phyloP scores from a whole-genome alignment of 768 basidiomycete species.

The Thelephora ganbajun region DNA sequence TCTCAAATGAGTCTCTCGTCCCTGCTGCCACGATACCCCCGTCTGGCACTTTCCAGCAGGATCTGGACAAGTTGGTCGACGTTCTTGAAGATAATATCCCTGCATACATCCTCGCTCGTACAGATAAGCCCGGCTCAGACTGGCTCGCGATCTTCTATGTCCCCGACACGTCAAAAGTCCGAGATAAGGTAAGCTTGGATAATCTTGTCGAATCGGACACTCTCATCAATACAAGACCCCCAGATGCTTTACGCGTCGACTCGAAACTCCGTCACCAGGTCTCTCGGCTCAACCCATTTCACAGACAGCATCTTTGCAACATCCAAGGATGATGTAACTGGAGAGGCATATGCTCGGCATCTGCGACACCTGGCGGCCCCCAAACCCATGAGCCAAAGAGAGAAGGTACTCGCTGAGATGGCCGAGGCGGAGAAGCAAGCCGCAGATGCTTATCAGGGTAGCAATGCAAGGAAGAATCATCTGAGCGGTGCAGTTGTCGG shows the following conservation, averaged over 20 bases:
- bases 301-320: conserved; percentile 71
- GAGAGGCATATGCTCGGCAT: conserved; percentile 63
- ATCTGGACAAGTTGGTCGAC: conserved; percentile 43
- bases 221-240: background rate
- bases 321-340: conserved; percentile 47
- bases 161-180: conserved; percentile 66
- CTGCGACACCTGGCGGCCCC: conserved; percentile 58
- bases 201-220: background rate
- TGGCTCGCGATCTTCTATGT: conserved; percentile 76
- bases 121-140: conserved; percentile 42
- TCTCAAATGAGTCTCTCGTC: conserved; percentile 62
- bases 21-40: conserved; percentile 36
- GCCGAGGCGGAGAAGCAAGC: conserved; percentile 60
- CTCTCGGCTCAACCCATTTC: conserved; percentile 63
- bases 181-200: conserved; percentile 50
- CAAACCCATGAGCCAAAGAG: conserved; percentile 68
- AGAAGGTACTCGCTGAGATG: conserved; percentile 71
- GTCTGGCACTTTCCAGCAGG: conserved; percentile 41
- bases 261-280: conserved; percentile 50
- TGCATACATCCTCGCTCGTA: conserved; percentile 61
- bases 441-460: conserved; percentile 40
- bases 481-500: conserved; percentile 42
- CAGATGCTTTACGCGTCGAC: conserved; percentile 88
- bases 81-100: conserved; percentile 47
- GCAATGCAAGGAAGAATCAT: conserved; percentile 38